These are phyloP conservation scores for Leccinum subgranulosum DNA, from an alignment of 768 basidiomycete species.

Conservation along the genomic window DNA sequence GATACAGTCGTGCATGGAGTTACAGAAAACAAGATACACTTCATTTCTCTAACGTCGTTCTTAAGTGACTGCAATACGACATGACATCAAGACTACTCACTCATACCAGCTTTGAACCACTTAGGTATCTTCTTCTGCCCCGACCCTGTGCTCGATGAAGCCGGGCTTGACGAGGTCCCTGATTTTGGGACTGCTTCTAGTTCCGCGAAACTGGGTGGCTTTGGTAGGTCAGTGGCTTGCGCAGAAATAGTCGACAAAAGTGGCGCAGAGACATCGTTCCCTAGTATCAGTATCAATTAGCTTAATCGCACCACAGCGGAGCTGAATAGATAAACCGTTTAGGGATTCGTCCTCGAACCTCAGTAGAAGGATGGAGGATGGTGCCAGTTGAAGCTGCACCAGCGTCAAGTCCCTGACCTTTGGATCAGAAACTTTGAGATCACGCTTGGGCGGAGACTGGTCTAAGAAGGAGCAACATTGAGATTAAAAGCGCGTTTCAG, in stretches of 20 bases:
- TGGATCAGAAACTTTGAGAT: constrained; percentile 79
- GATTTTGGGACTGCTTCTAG: constrained; percentile 5
- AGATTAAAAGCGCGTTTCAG: background rate
- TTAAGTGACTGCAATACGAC: background rate
- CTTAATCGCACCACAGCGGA: background rate
- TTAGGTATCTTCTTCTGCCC: constrained; percentile 66
- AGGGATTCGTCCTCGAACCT: constrained; percentile 64
- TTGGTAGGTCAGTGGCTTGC: constrained; percentile 64
- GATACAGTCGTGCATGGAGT: constrained; percentile 1
- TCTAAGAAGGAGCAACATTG: constrained; percentile 40
- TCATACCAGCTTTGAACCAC: constrained; percentile 70
- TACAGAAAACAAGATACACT: constrained; percentile 36
- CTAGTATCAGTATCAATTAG: constrained; percentile 36
- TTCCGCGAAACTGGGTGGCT: constrained; percentile 42
- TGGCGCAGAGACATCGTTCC: constrained; percentile 57
- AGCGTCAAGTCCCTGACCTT: constrained; percentile 66
- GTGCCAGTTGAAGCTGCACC: constrained; percentile 69
- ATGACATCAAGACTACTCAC: constrained; percentile 35
- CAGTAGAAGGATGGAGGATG: constrained; percentile 74
- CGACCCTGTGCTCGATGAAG: constrained; percentile 8
- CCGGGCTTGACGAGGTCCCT: constrained; percentile 5
- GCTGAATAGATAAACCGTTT: constrained; percentile 47
- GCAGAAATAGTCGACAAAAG: constrained; percentile 54
- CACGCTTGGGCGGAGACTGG: constrained; percentile 78
- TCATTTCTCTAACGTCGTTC: constrained; percentile 21